Evolutionary conservation across 139 green algal species (phyloP).

Genomic region (Tetraselmis striata): DNA sequence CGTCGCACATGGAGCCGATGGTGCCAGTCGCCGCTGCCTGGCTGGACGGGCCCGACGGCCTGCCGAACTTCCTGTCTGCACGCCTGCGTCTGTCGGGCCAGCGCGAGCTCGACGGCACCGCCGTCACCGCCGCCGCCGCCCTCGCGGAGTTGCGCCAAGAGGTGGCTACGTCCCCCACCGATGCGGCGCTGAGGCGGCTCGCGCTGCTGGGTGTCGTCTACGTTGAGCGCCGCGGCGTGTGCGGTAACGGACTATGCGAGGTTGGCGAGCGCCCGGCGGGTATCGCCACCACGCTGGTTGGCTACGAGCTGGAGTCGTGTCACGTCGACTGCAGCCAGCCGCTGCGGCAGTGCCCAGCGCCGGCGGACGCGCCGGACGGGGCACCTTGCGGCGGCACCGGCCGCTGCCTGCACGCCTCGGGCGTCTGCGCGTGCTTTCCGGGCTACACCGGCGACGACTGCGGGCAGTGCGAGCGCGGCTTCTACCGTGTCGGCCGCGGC

Average conservation of each 20-base stretch:
- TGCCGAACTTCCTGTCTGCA: neutral
- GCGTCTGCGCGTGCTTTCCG: neutral
- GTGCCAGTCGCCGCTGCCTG: neutral
- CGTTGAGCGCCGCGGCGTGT: neutral
- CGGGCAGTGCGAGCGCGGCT: neutral
- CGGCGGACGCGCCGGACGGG: neutral
- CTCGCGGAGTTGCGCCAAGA: neutral
- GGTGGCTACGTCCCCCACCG: neutral
- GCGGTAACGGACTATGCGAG: neutral
- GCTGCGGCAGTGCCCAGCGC: neutral
- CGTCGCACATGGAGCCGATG: neutral
- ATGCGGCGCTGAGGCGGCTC: neutral
- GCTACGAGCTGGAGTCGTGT: neutral
- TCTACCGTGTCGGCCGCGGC: neutral
- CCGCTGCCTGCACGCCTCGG: neutral
- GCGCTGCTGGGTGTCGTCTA: neutral
- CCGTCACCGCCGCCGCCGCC: neutral
- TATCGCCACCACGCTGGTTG: neutral
- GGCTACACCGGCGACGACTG: neutral
- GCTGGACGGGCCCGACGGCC: neutral
- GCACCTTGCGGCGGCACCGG: neutral
- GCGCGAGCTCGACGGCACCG: neutral
- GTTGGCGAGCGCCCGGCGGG: neutral
- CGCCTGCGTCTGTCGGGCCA: neutral
- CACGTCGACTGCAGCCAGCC: neutral